Evolutionary conservation across 1,284 basidiomycete genomes (phyloP).

Genomic region (Erythrobasidium hasegawianum): DNA sequence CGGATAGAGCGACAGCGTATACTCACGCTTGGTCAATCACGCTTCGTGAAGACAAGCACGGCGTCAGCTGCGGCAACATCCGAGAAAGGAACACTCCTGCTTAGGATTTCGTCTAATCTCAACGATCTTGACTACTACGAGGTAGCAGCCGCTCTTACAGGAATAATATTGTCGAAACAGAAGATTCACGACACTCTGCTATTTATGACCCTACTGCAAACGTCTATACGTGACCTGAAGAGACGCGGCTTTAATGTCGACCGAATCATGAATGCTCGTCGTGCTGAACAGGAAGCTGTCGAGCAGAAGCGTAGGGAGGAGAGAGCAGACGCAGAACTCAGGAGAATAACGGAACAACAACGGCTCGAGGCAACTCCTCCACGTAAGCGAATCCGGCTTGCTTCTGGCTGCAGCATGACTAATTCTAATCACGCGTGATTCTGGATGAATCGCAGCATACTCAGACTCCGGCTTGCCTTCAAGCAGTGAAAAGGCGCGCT

Average conservation of each 20-base stretch:
- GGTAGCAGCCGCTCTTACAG: slow-evolving; percentile 73
- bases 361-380: slow-evolving; percentile 7
- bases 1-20: slow-evolving; percentile 23
- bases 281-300: slow-evolving; percentile 64
- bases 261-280: slow-evolving; percentile 80
- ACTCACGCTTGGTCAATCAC: slow-evolving; percentile 2
- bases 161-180: slow-evolving; percentile 66
- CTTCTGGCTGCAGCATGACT: too few species aligned
- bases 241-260: slow-evolving; percentile 78
- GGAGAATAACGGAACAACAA: slow-evolving; percentile 1
- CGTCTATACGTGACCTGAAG: slow-evolving; percentile 75
- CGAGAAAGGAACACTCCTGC: slow-evolving; percentile 60
- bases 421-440: too few species aligned
- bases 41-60: slow-evolving; percentile 48
- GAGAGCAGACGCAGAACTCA: slow-evolving; percentile 41
- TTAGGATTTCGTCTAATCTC: slow-evolving; percentile 70
- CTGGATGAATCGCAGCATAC: background rate
- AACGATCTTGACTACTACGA: slow-evolving; percentile 82
- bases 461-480: background rate
- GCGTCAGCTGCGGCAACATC: slow-evolving; percentile 70
- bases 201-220: slow-evolving; percentile 89
- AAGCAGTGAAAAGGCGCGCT: too few species aligned
- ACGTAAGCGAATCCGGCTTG: background rate
- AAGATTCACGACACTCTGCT: slow-evolving; percentile 71
- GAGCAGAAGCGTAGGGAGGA: slow-evolving; percentile 49